Evolutionary conservation across 805 yeast species (phyloP).

Genomic region (Starmera quercuum): DNA sequence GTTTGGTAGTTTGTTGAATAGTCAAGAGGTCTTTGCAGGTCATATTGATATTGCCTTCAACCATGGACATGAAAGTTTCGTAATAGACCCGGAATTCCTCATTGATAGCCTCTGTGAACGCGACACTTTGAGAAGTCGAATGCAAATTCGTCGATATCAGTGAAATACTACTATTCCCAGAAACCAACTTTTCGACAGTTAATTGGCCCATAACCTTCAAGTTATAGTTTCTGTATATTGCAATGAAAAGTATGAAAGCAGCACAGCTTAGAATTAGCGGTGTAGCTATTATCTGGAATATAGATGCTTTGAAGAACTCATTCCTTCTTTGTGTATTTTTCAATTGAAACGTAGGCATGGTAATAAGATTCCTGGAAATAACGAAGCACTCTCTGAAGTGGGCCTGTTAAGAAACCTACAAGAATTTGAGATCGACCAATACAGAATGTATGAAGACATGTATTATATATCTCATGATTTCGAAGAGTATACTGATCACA

Average conservation of each 20-base stretch:
- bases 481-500: too few species aligned
- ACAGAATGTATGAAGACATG: too few species aligned
- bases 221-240: background rate
- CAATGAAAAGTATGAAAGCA: background rate
- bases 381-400: too few species aligned
- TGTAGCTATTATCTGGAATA: background rate
- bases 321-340: constrained; percentile 2
- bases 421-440: too few species aligned
- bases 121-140: background rate
- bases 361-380: too few species aligned
- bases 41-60: background rate
- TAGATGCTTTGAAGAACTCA: constrained; percentile 1
- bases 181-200: background rate
- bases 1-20: background rate
- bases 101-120: background rate
- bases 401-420: too few species aligned
- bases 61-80: background rate
- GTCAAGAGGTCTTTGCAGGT: background rate
- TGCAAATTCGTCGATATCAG: background rate
- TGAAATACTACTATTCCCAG: background rate
- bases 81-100: background rate
- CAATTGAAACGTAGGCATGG: background rate
- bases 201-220: background rate
- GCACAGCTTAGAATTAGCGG: background rate
- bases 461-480: too few species aligned